Percentiles rank a stretch among this genome's conserved stretches.
Conservation (phyloP, 306 rosid genomes). For the Begonia loranthoides region DNA sequence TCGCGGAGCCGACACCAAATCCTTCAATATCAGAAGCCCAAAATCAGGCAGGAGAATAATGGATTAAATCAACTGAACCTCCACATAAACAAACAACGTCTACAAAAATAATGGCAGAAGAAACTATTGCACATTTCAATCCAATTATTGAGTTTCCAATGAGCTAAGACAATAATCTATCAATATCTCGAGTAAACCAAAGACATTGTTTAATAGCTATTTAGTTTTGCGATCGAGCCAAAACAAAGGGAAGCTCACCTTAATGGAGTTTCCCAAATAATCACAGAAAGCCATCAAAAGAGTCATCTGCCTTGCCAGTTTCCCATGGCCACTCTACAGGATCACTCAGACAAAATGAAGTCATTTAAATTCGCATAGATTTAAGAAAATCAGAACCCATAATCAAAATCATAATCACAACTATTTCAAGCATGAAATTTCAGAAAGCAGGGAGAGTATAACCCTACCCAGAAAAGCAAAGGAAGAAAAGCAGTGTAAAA, state of each 20-base stretch:
- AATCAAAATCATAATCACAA: too few species aligned
- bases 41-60: not conserved
- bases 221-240: too few species aligned
- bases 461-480: conserved; percentile 73
- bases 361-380: not conserved
- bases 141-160: too few species aligned
- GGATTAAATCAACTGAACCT: too few species aligned
- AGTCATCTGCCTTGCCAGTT: conserved; percentile 95
- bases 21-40: conserved; percentile 30
- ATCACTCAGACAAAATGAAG: conserved; percentile 1
- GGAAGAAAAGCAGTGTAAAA: conserved; percentile 97
- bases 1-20: conserved; percentile 87
- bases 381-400: not conserved
- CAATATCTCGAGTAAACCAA: too few species aligned
- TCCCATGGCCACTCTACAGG: conserved; percentile 84
- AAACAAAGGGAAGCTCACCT: conserved; percentile 23
- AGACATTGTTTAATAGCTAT: too few species aligned
- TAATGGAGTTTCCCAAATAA: conserved; percentile 66
- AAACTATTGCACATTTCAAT: too few species aligned
- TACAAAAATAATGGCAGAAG: too few species aligned
- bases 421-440: too few species aligned
- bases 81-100: too few species aligned
- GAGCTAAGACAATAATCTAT: not conserved
- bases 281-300: conserved; percentile 92
- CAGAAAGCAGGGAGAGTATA: conserved; percentile 1